These are phyloP conservation scores for Aspergillus sp. DNA, from an alignment of 2,329 filamentous ascomycete species.

Conservation along the genomic window DNA sequence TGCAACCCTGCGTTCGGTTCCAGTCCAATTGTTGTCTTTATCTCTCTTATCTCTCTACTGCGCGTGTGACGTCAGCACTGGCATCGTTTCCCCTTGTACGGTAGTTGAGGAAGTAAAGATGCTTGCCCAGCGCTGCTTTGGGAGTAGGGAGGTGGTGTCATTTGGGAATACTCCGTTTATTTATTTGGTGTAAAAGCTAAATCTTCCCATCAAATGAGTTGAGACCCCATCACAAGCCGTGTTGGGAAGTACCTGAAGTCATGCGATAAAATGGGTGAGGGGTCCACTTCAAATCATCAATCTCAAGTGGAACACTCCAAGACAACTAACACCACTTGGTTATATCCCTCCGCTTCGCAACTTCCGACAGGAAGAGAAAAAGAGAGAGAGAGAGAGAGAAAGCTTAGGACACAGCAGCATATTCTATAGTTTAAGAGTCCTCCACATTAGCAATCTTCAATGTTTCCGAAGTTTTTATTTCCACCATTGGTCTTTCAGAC, in stretches of 20 bases:
- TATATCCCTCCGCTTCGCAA: not conserved
- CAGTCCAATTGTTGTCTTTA: not conserved
- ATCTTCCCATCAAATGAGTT: too few species aligned
- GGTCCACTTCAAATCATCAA: not conserved
- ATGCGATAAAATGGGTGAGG: not conserved
- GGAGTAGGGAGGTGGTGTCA: too few species aligned
- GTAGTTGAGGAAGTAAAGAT: too few species aligned
- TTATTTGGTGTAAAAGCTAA: too few species aligned
- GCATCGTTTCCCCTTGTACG: too few species aligned
- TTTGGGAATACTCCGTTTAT: too few species aligned
- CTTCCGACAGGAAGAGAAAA: not conserved
- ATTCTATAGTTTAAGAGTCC: not conserved
- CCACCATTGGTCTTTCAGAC: constrained; percentile 50
- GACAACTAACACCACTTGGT: not conserved
- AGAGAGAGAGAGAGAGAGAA: not conserved
- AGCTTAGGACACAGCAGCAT: not conserved
- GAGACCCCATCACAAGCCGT: too few species aligned
- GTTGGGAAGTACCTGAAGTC: not conserved
- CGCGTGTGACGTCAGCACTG: not conserved
- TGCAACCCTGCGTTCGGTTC: not conserved
- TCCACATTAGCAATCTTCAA: constrained; percentile 3
- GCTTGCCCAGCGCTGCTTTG: too few species aligned
- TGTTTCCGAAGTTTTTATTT: constrained; percentile 55
- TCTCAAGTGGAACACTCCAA: not conserved
- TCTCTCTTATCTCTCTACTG: not conserved